Base-by-base conservation (phyloP, 805 yeast genomes). In the Kodamaea restingae region DNA sequence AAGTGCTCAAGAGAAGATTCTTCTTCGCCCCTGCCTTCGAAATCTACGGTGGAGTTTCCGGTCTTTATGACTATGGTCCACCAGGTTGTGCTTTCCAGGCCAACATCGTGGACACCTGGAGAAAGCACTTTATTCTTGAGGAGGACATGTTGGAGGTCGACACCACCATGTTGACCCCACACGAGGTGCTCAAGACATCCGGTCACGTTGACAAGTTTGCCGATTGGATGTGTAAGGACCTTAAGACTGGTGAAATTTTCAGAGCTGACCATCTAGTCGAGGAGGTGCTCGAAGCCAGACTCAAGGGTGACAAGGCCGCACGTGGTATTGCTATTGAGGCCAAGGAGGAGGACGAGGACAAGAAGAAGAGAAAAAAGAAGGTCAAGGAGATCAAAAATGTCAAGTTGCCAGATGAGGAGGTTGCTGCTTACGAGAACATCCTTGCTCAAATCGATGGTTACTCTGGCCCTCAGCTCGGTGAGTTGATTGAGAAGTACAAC, bases 61-160 rank as follows among this genome's bases (percentile, higher is more conserved):
- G 99, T 50, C 75, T 93, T 43, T 93, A 87, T 64, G 99, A 93
- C 64, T 93, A 90, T 61, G 99, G 99, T 70, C 99, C 99, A 47
- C 97, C 98, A 62, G 98, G 98, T 47, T 91, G 98, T 72, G 95
- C 98, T 9, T 78, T 93, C 67, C 98, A 91, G 73, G 95, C 97
- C 55, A 91, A 93, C 64, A 76, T 93, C 46, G 73, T 93, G 46
- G 99, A 95, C 58, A 75, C 78, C 36, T 93, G 98, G 98, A 84
- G 98, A 73, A 91, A 90, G 65, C 99, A 93, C 68, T 93, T 93
- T 63, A 81, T 93, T 46, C 72, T 95, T 51, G 98, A 93, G 68
- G 99, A 93, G 71, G 98, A 93, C 59, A 93, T 93, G 98, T 76
- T 90, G 58, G 99, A 93, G 69, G 97, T 93, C 46, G 98, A 95